Conservation (phyloP, 148 eudicot genomes). For the Nepenthes mirabilis region DNA sequence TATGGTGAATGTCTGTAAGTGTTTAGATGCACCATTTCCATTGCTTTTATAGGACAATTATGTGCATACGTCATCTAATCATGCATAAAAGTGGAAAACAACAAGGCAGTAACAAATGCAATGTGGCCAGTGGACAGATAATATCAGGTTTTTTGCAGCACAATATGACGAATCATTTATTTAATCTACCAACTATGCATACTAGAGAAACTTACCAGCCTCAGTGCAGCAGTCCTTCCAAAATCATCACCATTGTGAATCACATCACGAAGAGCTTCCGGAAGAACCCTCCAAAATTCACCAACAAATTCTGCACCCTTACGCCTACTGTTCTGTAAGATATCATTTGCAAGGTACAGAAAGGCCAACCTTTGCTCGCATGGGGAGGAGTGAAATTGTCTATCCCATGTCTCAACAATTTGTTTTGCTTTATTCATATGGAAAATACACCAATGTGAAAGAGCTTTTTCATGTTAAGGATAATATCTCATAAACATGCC, state of each 20-base stretch:
- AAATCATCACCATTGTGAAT: constrained; percentile 62
- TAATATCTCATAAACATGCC: constrained; percentile 7
- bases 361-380: constrained; percentile 69
- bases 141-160: no score
- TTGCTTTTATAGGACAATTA: no score
- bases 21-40: no score
- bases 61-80: no score
- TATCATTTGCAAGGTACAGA: constrained; percentile 81
- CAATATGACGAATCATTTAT: no score
- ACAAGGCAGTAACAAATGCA: no score
- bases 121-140: no score
- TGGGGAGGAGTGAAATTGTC: constrained; percentile 67
- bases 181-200: neutral
- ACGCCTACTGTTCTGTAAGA: constrained; percentile 61
- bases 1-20: no score
- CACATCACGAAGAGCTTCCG: constrained; percentile 60
- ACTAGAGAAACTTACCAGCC: constrained; percentile 47
- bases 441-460: constrained; percentile 97
- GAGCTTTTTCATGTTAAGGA: constrained; percentile 65
- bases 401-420: constrained; percentile 90
- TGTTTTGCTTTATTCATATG: constrained; percentile 89
- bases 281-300: constrained; percentile 80
- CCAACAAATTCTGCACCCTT: constrained; percentile 65
- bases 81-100: no score
- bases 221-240: constrained; percentile 58